Conservation (phyloP, 192 early-diverging fungal species). For the Backusella liffmaniae region DNA sequence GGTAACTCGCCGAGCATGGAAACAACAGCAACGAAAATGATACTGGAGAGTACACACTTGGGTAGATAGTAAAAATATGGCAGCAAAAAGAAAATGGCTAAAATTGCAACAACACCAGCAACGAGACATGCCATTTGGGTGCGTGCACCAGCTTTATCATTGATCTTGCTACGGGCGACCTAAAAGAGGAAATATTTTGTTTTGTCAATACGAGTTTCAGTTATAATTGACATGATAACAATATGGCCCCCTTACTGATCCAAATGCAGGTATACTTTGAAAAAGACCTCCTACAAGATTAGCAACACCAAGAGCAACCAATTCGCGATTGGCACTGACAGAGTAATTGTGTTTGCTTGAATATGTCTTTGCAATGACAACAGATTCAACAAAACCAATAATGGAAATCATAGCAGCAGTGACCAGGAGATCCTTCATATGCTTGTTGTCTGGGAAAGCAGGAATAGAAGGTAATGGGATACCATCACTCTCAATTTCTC, state of each 20-base stretch:
- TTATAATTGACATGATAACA: background rate
- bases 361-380: conserved; percentile 93
- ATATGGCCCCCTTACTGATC: conserved; percentile 23
- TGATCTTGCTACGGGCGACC: conserved; percentile 89
- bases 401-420: conserved; percentile 89
- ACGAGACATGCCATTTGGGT: conserved; percentile 90
- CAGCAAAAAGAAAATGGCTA: conserved; percentile 80
- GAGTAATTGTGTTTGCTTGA: conserved; percentile 88
- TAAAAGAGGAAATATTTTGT: conserved; percentile 21
- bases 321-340: conserved; percentile 92
- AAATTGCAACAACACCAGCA: conserved; percentile 69
- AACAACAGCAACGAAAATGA: conserved; percentile 83
- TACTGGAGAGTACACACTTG: conserved; percentile 52
- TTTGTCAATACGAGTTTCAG: background rate
- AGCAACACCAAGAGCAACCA: conserved; percentile 91
- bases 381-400: conserved; percentile 97
- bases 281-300: conserved; percentile 86
- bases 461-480: conserved; percentile 63
- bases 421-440: conserved; percentile 70
- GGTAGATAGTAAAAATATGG: conserved; percentile 52
- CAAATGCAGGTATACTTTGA: conserved; percentile 41
- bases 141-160: conserved; percentile 87
- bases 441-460: conserved; percentile 50
- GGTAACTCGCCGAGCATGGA: conserved; percentile 75
- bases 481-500: conserved; percentile 63